Evolutionary conservation across 352 stramenopile genomes (phyloP).

Genomic region (Phytophthora capsici): DNA sequence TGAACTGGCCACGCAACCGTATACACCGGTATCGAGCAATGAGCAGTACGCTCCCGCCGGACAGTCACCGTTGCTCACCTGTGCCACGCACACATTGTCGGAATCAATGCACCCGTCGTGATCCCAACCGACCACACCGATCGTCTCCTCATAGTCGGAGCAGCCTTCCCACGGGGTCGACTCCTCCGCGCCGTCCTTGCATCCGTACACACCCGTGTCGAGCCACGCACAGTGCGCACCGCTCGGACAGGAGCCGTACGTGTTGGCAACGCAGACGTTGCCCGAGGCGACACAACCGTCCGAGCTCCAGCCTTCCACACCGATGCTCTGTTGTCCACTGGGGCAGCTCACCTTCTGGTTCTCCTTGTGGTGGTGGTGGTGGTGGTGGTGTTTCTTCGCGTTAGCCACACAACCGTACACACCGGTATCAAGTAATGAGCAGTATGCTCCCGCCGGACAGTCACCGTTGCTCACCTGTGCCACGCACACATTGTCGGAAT

Average conservation of each 20-base stretch:
- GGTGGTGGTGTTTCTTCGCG: conserved; percentile 24
- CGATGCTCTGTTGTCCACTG: conserved; percentile 27
- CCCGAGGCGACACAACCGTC: conserved; percentile 26
- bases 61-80: conserved; percentile 25
- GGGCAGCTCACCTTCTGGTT: conserved; percentile 24
- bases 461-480: conserved; percentile 27
- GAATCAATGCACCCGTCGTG: conserved; percentile 30
- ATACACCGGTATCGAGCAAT: conserved; percentile 18
- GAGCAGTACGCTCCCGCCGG: conserved; percentile 30
- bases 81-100: conserved; percentile 24
- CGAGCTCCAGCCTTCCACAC: conserved; percentile 20
- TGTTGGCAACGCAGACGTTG: conserved; percentile 32
- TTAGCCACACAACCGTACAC: conserved; percentile 32
- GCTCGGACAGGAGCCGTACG: conserved; percentile 25
- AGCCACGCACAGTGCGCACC: conserved; percentile 32
- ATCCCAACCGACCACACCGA: conserved; percentile 32
- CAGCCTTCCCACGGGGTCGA: conserved; percentile 28
- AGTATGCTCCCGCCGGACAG: conserved; percentile 30
- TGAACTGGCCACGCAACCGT: conserved; percentile 28
- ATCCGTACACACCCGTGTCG: conserved; percentile 39
- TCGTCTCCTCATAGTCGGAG: conserved; percentile 22
- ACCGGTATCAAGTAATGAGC: conserved; percentile 29
- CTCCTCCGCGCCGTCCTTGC: conserved; percentile 27
- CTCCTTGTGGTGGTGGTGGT: conserved; percentile 7
- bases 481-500: conserved; percentile 27